A percentile compares a stretch with the other conserved stretches of the same genome.
Conservation (phyloP, 768 basidiomycete species). For the Russula foetens region DNA sequence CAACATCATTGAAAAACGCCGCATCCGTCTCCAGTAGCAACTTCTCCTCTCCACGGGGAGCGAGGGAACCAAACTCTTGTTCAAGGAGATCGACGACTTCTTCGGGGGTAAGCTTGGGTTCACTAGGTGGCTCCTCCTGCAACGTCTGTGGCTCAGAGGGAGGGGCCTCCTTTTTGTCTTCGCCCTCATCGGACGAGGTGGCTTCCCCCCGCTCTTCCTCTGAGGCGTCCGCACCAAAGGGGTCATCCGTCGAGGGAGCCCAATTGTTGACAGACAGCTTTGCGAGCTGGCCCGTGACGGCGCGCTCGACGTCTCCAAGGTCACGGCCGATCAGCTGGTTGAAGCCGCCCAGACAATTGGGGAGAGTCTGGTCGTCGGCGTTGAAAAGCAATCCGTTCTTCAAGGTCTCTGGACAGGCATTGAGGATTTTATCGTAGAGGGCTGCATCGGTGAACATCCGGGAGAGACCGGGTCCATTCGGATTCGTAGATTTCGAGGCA, state of each 20-base stretch:
- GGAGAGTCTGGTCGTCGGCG: slow-evolving; percentile 2
- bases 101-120: slow-evolving; percentile 34
- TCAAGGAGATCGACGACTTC: slow-evolving; percentile 44
- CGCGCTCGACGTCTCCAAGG: slow-evolving; percentile 30
- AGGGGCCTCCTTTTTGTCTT: slow-evolving; percentile 1
- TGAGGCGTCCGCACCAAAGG: not conserved
- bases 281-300: slow-evolving; percentile 29
- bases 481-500: not conserved
- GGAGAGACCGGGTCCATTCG: slow-evolving; percentile 24
- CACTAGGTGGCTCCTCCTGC: slow-evolving; percentile 22
- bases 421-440: slow-evolving; percentile 31
- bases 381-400: not conserved
- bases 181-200: slow-evolving; percentile 24
- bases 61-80: slow-evolving; percentile 50
- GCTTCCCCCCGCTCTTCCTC: not conserved
- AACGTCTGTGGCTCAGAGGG: not conserved
- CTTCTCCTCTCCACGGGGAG: slow-evolving; percentile 38
- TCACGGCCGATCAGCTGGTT: slow-evolving; percentile 37
- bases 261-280: slow-evolving; percentile 33
- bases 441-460: slow-evolving; percentile 33
- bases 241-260: slow-evolving; percentile 20
- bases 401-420: not conserved
- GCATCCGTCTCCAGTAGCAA: slow-evolving; percentile 48
- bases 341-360: slow-evolving; percentile 29
- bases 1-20: slow-evolving; percentile 39